These are phyloP conservation scores for Cyclotella baltica DNA, from an alignment of 108 stramenopile species.

Conservation along the genomic window DNA sequence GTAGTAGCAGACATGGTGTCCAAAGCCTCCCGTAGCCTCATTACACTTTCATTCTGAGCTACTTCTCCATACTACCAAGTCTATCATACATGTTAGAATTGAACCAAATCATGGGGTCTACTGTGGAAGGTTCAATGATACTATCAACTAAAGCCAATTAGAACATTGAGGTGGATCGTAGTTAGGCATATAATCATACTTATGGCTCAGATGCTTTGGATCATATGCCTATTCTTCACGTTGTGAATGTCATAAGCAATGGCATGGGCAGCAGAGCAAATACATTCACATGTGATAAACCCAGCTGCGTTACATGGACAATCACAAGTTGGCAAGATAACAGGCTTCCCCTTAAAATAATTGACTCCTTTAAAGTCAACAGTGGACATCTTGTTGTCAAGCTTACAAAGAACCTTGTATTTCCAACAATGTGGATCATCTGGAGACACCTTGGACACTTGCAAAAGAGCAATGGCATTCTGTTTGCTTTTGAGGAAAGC, in stretches of 20 bases:
- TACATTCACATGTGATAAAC: neutral
- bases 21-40: too few species aligned
- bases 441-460: neutral
- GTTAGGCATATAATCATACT: neutral
- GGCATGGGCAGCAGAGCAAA: neutral
- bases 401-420: neutral
- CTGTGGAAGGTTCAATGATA: neutral
- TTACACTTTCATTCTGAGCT: too few species aligned
- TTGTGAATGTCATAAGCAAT: neutral
- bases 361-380: neutral
- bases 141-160: neutral
- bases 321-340: neutral
- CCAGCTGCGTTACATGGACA: neutral
- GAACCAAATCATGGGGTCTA: neutral
- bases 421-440: neutral
- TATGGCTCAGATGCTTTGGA: neutral
- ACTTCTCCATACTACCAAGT: slow-evolving; percentile 25
- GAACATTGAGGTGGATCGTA: neutral
- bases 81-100: neutral
- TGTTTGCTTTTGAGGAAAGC: neutral
- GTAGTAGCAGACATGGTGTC: too few species aligned
- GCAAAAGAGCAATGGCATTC: neutral
- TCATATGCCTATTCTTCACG: too few species aligned
- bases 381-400: neutral
- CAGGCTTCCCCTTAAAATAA: neutral